phyloP scores from a whole-genome alignment of 208 protist species.

The Wallacemonas collosoma region DNA sequence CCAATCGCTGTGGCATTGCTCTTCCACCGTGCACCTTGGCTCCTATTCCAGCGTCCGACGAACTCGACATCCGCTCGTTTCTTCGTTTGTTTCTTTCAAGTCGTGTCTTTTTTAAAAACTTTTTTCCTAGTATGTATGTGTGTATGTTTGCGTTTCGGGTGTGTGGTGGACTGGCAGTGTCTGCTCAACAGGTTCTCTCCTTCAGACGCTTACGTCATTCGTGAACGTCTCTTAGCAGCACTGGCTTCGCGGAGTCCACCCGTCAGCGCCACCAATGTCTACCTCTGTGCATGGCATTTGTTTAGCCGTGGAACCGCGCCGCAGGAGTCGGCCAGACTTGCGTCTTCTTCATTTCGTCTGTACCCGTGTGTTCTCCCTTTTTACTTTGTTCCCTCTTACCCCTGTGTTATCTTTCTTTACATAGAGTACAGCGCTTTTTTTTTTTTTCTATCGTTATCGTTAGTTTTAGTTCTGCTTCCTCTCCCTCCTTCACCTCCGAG shows the following conservation, averaged over 20 bases:
- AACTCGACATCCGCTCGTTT: no score
- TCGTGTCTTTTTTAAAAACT: no score
- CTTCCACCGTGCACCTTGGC: no score
- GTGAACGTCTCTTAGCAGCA: no score
- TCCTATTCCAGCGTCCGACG: no score
- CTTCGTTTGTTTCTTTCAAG: no score
- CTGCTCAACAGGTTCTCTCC: not conserved
- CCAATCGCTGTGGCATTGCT: no score
- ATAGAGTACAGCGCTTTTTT: not conserved
- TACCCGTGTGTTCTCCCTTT: not conserved
- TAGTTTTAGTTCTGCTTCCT: not conserved
- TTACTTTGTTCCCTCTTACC: not conserved
- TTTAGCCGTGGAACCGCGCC: no score
- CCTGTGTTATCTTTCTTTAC: constrained; percentile 3
- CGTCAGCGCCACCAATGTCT: no score
- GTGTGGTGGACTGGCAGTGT: not conserved
- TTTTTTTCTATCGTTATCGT: not conserved
- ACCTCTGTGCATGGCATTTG: no score
- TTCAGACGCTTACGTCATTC: no score
- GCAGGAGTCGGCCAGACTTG: not conserved
- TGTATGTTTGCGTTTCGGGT: not conserved
- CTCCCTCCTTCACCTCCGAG: not conserved
- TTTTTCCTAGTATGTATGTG: constrained; percentile 4
- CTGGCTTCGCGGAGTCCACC: no score
- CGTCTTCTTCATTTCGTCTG: not conserved